These are phyloP conservation scores for Thalassiosira hispida DNA, from an alignment of 352 stramenopile species.

Conservation along the genomic window DNA sequence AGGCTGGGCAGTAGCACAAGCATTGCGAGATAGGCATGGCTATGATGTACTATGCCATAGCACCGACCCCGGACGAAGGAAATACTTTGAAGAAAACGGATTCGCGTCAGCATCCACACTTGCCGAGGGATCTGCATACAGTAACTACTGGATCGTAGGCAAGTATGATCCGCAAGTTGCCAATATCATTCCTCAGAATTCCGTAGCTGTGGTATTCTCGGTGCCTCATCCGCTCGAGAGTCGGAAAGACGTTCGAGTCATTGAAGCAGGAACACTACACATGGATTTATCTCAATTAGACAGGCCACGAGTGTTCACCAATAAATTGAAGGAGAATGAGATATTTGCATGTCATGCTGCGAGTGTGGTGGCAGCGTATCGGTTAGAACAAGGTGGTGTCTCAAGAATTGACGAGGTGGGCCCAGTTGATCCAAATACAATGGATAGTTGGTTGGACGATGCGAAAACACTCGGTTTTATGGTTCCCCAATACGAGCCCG, in stretches of 20 bases:
- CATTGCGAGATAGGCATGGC: conserved; percentile 47
- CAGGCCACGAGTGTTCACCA: conserved; percentile 55
- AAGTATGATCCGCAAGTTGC: conserved; percentile 58
- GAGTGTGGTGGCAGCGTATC: conserved; percentile 45
- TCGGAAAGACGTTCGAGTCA: conserved; percentile 52
- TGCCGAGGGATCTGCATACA: conserved; percentile 35
- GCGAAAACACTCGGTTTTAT: conserved; percentile 53
- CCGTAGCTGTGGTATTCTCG: conserved; percentile 57
- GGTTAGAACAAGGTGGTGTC: conserved; percentile 25
- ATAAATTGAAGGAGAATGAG: conserved; percentile 60
- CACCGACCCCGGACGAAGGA: conserved; percentile 44
- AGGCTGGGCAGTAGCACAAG: conserved; percentile 63
- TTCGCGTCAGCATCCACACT: conserved; percentile 53
- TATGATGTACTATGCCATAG: conserved; percentile 64
- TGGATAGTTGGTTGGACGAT: conserved; percentile 61
- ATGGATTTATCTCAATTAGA: conserved; percentile 59
- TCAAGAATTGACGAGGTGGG: conserved; percentile 55
- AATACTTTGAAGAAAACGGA: conserved; percentile 52
- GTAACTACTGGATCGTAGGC: conserved; percentile 60
- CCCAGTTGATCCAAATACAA: conserved; percentile 55
- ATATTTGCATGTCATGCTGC: conserved; percentile 70
- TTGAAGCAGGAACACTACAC: conserved; percentile 58
- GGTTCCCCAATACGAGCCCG: conserved; percentile 35
- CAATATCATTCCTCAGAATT: conserved; percentile 52
- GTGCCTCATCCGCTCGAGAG: conserved; percentile 56